These are phyloP conservation scores for Mimosa bimucronata DNA, from an alignment of 306 rosid species.

Conservation along the genomic window DNA sequence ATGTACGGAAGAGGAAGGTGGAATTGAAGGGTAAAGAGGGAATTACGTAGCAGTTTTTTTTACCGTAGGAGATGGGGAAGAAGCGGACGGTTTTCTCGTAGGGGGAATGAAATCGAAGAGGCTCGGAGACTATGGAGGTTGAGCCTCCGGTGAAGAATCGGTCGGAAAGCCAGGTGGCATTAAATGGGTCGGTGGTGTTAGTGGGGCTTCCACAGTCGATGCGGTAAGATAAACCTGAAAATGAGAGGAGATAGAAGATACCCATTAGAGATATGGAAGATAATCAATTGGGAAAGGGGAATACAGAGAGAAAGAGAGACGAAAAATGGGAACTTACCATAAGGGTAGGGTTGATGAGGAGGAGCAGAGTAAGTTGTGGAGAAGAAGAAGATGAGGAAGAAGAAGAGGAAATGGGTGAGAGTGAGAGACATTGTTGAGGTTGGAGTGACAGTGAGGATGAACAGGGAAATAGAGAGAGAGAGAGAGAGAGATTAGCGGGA, in stretches of 20 bases:
- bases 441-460: neutral
- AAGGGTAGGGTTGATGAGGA: slow-evolving; percentile 39
- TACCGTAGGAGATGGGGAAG: slow-evolving; percentile 78
- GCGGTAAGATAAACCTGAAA: slow-evolving; percentile 62
- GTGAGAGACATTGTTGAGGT: slow-evolving; percentile 25
- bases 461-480: neutral
- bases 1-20: slow-evolving; percentile 79
- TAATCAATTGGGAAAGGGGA: neutral
- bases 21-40: slow-evolving; percentile 56
- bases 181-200: slow-evolving; percentile 61
- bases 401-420: neutral
- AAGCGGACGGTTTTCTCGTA: slow-evolving; percentile 87
- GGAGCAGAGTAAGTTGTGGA: slow-evolving; percentile 29
- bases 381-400: slow-evolving; percentile 10
- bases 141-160: slow-evolving; percentile 76
- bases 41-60: slow-evolving; percentile 85
- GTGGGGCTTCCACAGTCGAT: slow-evolving; percentile 78
- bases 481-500: slow-evolving; percentile 59
- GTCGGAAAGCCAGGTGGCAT: slow-evolving; percentile 80
- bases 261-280: slow-evolving; percentile 35
- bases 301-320: no score
- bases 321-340: slow-evolving; percentile 50
- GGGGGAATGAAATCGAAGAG: slow-evolving; percentile 62
- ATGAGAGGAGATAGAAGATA: neutral
- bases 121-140: slow-evolving; percentile 73